Evolutionary conservation across 1,284 basidiomycete species (phyloP).

Genomic region (Somion occarium): DNA sequence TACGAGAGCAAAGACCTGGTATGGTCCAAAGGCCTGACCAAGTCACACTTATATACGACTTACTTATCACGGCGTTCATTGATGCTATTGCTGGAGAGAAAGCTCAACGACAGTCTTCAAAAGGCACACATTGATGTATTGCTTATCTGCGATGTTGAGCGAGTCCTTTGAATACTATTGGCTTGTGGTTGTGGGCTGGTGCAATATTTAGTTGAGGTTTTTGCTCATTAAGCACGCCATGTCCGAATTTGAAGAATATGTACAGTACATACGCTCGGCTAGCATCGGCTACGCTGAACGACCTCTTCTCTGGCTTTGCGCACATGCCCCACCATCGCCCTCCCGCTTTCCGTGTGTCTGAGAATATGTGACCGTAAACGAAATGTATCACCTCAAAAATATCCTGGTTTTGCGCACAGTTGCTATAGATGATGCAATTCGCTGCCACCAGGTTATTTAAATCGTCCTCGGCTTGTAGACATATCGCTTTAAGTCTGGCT

Average conservation of each 20-base stretch:
- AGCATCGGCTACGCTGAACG: too few relatives aligned
- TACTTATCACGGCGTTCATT: slow-evolving; percentile 15
- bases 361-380: not conserved
- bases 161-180: too few relatives aligned
- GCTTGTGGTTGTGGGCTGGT: too few relatives aligned
- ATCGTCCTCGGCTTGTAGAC: not conserved
- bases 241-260: too few relatives aligned
- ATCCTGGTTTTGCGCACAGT: not conserved
- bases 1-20: slow-evolving; percentile 74
- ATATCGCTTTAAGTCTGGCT: not conserved
- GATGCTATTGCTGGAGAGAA: slow-evolving; percentile 23
- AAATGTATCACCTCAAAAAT: not conserved
- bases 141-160: too few relatives aligned
- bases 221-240: too few relatives aligned
- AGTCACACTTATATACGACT: slow-evolving; percentile 55
- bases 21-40: slow-evolving; percentile 81
- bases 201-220: too few relatives aligned
- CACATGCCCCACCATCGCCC: not conserved
- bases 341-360: not conserved
- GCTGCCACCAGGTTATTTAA: not conserved
- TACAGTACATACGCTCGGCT: too few relatives aligned
- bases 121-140: too few relatives aligned
- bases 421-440: not conserved
- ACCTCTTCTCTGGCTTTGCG: too few relatives aligned
- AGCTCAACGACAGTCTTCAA: too few relatives aligned